phyloP scores from a whole-genome alignment of 345 rosid species.

The Toxicodendron radicans region DNA sequence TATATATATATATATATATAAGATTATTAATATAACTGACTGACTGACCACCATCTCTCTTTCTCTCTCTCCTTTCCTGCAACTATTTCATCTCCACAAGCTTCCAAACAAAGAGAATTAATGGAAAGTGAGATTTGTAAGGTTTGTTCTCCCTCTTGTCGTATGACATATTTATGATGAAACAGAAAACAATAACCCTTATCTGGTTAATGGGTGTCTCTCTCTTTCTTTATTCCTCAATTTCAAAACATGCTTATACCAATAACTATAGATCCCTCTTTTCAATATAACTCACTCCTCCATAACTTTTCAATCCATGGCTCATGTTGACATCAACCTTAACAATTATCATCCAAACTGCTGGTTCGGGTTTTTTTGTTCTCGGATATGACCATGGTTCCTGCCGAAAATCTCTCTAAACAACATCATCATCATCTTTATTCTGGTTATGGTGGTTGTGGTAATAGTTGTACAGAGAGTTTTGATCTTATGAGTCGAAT shows the following conservation, averaged over 20 bases:
- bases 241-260: slow-evolving; percentile 44
- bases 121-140: slow-evolving; percentile 77
- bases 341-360: slow-evolving; percentile 4
- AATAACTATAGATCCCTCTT: slow-evolving; percentile 29
- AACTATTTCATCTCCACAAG: slow-evolving; percentile 62
- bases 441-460: slow-evolving; percentile 36
- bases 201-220: slow-evolving; percentile 56
- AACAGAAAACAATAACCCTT: slow-evolving; percentile 33
- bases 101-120: slow-evolving; percentile 89
- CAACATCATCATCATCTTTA: slow-evolving; percentile 22
- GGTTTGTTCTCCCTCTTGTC: slow-evolving; percentile 40
- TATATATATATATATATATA: slow-evolving; percentile 20
- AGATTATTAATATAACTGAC: slow-evolving; percentile 40
- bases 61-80: slow-evolving; percentile 36
- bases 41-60: slow-evolving; percentile 44
- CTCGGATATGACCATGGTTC: slow-evolving; percentile 71
- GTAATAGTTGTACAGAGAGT: slow-evolving; percentile 25
- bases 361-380: slow-evolving; percentile 34
- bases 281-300: slow-evolving; percentile 30
- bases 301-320: slow-evolving; percentile 42
- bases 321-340: slow-evolving; percentile 26
- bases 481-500: slow-evolving; percentile 50
- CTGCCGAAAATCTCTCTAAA: slow-evolving; percentile 43
- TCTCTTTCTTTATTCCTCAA: slow-evolving; percentile 28
- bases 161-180: slow-evolving; percentile 26